phyloP scores from a whole-genome alignment of 2,329 filamentous ascomycete genomes.

The Pseudogymnoascus sp. region DNA sequence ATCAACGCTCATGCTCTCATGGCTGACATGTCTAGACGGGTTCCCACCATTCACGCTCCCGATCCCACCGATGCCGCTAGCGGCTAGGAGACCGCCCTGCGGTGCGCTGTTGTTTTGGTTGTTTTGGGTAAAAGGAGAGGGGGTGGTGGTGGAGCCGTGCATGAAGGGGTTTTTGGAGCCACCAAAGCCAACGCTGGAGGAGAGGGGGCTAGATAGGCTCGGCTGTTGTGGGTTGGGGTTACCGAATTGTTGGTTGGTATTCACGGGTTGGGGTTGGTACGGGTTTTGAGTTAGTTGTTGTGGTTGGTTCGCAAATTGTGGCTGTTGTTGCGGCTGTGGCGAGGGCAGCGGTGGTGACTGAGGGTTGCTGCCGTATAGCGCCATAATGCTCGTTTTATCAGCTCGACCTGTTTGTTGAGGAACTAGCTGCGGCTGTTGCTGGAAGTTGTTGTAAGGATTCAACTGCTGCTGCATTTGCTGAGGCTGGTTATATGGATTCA shows the following conservation, averaged over 20 bases:
- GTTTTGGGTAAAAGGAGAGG: neutral
- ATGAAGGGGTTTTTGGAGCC: constrained; percentile 28
- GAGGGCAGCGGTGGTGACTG: constrained; percentile 26
- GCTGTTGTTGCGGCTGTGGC: constrained; percentile 29
- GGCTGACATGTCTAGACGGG: constrained; percentile 43
- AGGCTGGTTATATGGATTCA: constrained; percentile 15
- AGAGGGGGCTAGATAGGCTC: constrained; percentile 24
- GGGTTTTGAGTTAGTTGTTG: constrained; percentile 26
- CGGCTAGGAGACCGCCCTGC: neutral
- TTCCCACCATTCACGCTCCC: constrained; percentile 14
- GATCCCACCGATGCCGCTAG: neutral
- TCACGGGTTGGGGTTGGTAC: neutral
- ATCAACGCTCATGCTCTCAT: constrained; percentile 55
- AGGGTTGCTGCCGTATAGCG: constrained; percentile 52
- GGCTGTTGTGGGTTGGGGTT: neutral
- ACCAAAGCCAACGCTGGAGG: neutral
- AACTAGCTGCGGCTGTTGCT: constrained; percentile 29
- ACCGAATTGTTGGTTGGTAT: neutral
- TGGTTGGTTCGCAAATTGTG: constrained; percentile 22
- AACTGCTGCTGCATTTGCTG: constrained; percentile 27
- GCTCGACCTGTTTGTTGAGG: constrained; percentile 41
- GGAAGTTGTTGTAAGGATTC: constrained; percentile 22
- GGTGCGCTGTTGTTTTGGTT: constrained; percentile 1
- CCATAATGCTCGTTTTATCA: constrained; percentile 67
- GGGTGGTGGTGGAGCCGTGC: neutral